A percentile compares a stretch with the other conserved stretches of the same genome.
Conservation (phyloP, 1,284 basidiomycete species). For the Lentinula novae-zelandiae region DNA sequence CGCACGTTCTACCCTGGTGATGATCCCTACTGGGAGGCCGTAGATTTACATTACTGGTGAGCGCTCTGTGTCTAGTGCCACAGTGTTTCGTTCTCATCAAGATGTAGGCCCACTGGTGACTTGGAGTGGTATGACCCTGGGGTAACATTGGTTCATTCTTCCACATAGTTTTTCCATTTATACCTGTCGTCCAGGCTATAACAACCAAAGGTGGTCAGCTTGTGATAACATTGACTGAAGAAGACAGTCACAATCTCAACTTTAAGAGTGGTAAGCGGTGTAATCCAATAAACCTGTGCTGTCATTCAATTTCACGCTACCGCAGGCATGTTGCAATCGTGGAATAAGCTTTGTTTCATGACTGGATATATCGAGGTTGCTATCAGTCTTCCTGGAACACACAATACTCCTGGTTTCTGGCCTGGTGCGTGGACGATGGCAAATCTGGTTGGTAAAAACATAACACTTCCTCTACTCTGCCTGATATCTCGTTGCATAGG, state of each 20-base stretch:
- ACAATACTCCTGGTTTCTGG: constrained; percentile 71
- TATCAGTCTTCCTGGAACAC: constrained; percentile 77
- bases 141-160: constrained; percentile 31
- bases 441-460: constrained; percentile 51
- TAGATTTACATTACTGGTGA: constrained; percentile 69
- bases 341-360: constrained; percentile 95
- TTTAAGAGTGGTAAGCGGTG: constrained; percentile 66
- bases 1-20: constrained; percentile 77
- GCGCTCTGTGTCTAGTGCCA: constrained; percentile 15
- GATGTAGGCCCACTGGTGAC: constrained; percentile 72
- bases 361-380: constrained; percentile 86
- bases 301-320: constrained; percentile 4
- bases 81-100: background rate
- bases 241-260: constrained; percentile 66
- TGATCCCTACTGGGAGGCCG: constrained; percentile 77
- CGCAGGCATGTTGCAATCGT: constrained; percentile 70
- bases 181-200: constrained; percentile 42
- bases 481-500: constrained; percentile 31
- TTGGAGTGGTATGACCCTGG: constrained; percentile 83
- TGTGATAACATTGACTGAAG: constrained; percentile 69
- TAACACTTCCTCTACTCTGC: background rate
- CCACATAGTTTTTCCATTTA: background rate
- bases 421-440: constrained; percentile 83
- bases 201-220: constrained; percentile 72
- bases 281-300: constrained; percentile 4